phyloP scores from a whole-genome alignment of 73 alveolate species.

The Stentor coeruleus region DNA sequence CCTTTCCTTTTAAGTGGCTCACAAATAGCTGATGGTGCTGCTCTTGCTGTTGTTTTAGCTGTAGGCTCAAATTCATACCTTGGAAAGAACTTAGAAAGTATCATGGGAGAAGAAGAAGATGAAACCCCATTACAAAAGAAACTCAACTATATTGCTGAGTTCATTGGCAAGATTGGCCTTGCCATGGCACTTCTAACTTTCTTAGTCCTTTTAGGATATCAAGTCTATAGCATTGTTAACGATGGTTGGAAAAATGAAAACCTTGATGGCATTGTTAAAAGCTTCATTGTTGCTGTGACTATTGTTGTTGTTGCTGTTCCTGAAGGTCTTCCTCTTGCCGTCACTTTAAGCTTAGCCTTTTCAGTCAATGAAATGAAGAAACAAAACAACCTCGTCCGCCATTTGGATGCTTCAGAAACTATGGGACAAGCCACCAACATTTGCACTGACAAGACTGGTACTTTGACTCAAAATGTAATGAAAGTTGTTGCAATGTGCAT shows the following conservation, averaged over 20 bases:
- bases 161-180: slow-evolving; percentile 79
- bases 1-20: slow-evolving; percentile 75
- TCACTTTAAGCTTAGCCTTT: slow-evolving; percentile 86
- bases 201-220: slow-evolving; percentile 57
- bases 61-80: slow-evolving; percentile 45
- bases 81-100: slow-evolving; percentile 56
- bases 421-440: slow-evolving; percentile 98
- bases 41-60: slow-evolving; percentile 63
- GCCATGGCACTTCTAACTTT: slow-evolving; percentile 73
- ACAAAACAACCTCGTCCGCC: slow-evolving; percentile 88
- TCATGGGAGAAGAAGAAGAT: slow-evolving; percentile 63
- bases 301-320: slow-evolving; percentile 95
- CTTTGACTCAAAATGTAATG: slow-evolving; percentile 80
- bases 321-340: slow-evolving; percentile 97
- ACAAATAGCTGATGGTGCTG: slow-evolving; percentile 85
- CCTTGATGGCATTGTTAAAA: slow-evolving; percentile 26
- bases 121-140: slow-evolving; percentile 86
- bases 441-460: slow-evolving; percentile 90
- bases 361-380: slow-evolving; percentile 90
- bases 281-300: slow-evolving; percentile 75
- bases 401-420: slow-evolving; percentile 91
- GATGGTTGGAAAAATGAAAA: slow-evolving; percentile 32
- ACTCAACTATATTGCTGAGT: slow-evolving; percentile 77
- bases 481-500: slow-evolving; percentile 64
- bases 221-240: neutral